Percentiles rank a stretch among this genome's conserved stretches.
Evolutionary conservation across 1,284 basidiomycete species (phyloP).

Genomic region (Malassezia globosa): DNA sequence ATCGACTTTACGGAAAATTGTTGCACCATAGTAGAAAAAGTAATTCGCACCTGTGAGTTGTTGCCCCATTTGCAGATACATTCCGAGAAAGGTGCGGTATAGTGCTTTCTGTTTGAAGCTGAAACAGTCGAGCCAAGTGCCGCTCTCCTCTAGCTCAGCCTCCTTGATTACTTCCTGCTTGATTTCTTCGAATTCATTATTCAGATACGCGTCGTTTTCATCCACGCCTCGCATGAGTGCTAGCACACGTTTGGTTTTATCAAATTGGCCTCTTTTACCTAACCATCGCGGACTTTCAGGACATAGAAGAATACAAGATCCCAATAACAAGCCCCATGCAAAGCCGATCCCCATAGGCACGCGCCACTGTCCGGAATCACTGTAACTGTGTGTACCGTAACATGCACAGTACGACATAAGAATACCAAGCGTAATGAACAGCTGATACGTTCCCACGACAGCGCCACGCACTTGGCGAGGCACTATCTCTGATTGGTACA

Average conservation of each 20-base stretch:
- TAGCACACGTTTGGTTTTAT: conserved; percentile 53
- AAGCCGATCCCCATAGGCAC: conserved; percentile 62
- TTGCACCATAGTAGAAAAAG: conserved; percentile 53
- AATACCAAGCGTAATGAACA: conserved; percentile 53
- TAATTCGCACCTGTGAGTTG: conserved; percentile 60
- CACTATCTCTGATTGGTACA: conserved; percentile 65
- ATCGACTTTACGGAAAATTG: conserved; percentile 59
- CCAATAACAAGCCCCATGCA: conserved; percentile 59
- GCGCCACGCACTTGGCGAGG: conserved; percentile 67
- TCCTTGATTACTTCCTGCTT: conserved; percentile 29
- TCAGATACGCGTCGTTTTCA: conserved; percentile 33
- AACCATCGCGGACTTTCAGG: conserved; percentile 66
- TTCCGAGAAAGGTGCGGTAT: conserved; percentile 50
- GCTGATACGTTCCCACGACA: conserved; percentile 58
- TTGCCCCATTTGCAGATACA: conserved; percentile 62
- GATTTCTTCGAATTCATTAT: conserved; percentile 40
- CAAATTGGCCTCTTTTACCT: conserved; percentile 51
- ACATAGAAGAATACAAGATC: conserved; percentile 62
- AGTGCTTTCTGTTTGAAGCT: conserved; percentile 29
- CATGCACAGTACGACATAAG: conserved; percentile 57
- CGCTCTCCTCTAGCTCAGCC: conserved; percentile 16
- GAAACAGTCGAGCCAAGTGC: conserved; percentile 41
- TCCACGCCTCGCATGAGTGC: conserved; percentile 56
- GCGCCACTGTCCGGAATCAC: conserved; percentile 53
- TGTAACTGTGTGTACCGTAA: conserved; percentile 35